Evolutionary conservation across 805 yeast species (phyloP).

Genomic region (Lipomyces sp.): DNA sequence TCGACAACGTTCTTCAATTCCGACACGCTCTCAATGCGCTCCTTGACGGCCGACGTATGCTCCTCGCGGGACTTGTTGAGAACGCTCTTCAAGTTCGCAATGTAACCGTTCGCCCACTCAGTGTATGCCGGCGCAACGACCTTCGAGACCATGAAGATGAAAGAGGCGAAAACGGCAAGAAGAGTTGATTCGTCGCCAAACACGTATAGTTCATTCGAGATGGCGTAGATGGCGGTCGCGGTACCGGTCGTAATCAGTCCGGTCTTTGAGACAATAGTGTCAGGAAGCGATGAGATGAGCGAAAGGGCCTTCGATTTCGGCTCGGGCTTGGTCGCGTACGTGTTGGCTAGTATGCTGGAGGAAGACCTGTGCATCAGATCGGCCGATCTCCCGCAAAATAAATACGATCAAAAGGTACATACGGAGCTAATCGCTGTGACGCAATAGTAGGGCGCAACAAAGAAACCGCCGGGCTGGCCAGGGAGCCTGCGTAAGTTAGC

Average conservation of each 20-base stretch:
- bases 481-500: conserved; percentile 8
- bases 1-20: conserved; percentile 88
- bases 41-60: conserved; percentile 90
- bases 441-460: conserved; percentile 13
- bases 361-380: no score
- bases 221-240: conserved; percentile 91
- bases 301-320: conserved; percentile 90
- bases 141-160: conserved; percentile 73
- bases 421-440: conserved; percentile 27
- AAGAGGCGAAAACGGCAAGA: conserved; percentile 73
- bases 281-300: conserved; percentile 87
- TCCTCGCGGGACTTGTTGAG: conserved; percentile 83
- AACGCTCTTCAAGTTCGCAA: conserved; percentile 73
- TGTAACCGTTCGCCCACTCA: conserved; percentile 86
- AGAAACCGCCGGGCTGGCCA: conserved; percentile 22
- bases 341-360: conserved; percentile 7
- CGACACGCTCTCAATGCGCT: conserved; percentile 82
- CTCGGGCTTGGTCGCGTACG: conserved; percentile 47
- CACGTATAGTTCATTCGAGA: conserved; percentile 88
- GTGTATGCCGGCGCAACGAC: conserved; percentile 91
- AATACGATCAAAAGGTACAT: conserved; percentile 9
- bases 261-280: conserved; percentile 81
- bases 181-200: conserved; percentile 91
- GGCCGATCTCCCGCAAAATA: no score
- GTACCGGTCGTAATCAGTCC: conserved; percentile 92